Conservation (phyloP, 257 asterid species). For the Catharanthus roseus region DNA sequence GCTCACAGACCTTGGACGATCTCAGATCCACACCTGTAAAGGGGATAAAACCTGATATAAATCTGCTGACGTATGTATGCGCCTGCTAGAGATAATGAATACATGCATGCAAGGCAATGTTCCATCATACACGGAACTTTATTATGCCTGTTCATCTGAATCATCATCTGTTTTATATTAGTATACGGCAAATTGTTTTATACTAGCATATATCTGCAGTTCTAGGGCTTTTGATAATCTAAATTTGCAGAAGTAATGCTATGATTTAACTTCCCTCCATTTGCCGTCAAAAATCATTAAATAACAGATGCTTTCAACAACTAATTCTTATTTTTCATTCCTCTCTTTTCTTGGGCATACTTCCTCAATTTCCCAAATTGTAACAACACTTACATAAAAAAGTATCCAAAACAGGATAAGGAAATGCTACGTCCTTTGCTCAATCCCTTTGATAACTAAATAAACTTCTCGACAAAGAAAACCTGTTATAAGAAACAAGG, state of each 20-base stretch:
- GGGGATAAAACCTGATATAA: conserved; percentile 7
- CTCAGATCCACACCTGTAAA: conserved; percentile 88
- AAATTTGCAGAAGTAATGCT: background rate
- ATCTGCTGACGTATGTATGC: background rate
- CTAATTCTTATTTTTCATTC: background rate
- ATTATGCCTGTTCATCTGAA: background rate
- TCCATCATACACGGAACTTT: background rate
- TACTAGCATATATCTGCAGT: background rate
- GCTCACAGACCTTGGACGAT: conserved; percentile 93
- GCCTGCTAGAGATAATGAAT: background rate
- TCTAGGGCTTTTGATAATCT: background rate
- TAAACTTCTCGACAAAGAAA: background rate
- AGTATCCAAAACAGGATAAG: background rate
- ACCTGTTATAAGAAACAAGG: background rate
- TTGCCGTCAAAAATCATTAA: background rate
- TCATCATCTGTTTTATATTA: background rate
- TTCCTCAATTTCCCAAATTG: background rate
- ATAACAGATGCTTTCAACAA: background rate
- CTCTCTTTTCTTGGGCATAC: background rate
- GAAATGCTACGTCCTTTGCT: background rate
- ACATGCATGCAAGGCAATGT: background rate
- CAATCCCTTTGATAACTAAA: background rate
- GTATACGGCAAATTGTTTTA: background rate
- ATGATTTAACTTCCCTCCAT: background rate
- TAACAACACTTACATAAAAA: background rate